Conservation (phyloP, 1,284 basidiomycete genomes). For the Apiotrichum laibachii region DNA sequence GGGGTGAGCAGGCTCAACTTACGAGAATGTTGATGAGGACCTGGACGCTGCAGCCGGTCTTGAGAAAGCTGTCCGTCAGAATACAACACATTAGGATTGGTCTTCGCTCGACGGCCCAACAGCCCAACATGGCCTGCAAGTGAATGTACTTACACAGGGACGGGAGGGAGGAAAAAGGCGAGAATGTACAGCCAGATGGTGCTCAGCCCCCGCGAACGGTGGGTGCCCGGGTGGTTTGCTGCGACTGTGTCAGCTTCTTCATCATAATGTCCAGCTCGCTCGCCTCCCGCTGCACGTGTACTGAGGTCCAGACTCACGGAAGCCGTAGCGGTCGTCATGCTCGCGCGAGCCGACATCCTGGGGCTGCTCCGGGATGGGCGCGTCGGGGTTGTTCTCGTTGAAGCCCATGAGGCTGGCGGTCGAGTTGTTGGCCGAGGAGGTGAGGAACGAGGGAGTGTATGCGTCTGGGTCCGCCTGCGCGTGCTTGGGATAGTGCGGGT, state of each 20-base stretch:
- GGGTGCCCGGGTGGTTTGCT: neutral
- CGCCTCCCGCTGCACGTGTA: neutral
- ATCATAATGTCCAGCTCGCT: neutral
- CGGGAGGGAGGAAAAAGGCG: constrained; percentile 12
- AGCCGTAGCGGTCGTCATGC: constrained; percentile 6
- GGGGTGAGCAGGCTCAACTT: neutral
- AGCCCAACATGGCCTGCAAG: too few species aligned
- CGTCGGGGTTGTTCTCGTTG: neutral
- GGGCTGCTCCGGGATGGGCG: neutral
- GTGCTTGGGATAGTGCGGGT: neutral
- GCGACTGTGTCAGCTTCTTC: neutral
- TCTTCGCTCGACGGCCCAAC: too few species aligned
- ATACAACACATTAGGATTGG: too few species aligned
- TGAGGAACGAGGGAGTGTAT: neutral
- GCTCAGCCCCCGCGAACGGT: neutral
- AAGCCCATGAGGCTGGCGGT: neutral
- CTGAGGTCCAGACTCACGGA: constrained; percentile 1
- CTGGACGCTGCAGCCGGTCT: constrained; percentile 6
- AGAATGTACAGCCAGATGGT: constrained; percentile 8
- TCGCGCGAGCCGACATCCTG: neutral
- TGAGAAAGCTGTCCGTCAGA: constrained; percentile 3
- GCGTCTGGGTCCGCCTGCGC: too few species aligned
- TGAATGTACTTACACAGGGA: constrained; percentile 11
- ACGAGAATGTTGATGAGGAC: constrained; percentile 15
- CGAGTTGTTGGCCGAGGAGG: neutral